Evolutionary conservation across 2,329 filamentous ascomycete species (phyloP).

Genomic region (Tolypocladium paradoxum): DNA sequence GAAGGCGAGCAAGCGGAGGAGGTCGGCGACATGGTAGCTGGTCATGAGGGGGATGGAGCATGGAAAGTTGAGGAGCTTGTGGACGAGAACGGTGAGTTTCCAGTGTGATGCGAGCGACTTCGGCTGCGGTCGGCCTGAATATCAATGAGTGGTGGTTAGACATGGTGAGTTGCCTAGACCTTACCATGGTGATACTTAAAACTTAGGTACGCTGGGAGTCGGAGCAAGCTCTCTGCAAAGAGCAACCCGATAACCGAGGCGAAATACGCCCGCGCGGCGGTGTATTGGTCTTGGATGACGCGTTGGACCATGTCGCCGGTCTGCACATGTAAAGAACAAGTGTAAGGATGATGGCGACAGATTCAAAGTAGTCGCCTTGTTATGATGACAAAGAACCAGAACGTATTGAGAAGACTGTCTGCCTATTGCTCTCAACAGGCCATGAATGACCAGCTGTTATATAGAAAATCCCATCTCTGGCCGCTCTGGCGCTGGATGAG

Average conservation of each 20-base stretch:
- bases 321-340: background rate
- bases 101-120: background rate
- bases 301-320: slow-evolving; percentile 4
- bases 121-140: background rate
- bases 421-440: background rate
- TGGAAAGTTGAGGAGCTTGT: background rate
- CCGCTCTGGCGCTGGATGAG: background rate
- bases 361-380: background rate
- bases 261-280: slow-evolving; percentile 8
- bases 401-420: background rate
- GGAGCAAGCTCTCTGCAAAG: slow-evolving; percentile 8
- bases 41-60: slow-evolving; percentile 1
- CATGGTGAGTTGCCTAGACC: background rate
- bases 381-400: background rate
- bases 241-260: slow-evolving; percentile 10
- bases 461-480: background rate
- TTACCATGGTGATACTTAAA: background rate
- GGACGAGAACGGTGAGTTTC: background rate
- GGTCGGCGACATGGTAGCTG: slow-evolving; percentile 6
- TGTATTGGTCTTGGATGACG: slow-evolving; percentile 9
- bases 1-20: slow-evolving; percentile 10
- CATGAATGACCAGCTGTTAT: background rate
- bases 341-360: background rate
- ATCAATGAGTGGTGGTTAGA: background rate
- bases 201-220: background rate